These are phyloP conservation scores for Cyanidiococcus yangmingshanensis DNA, from an alignment of 23 red algal genomes.

Conservation along the genomic window DNA sequence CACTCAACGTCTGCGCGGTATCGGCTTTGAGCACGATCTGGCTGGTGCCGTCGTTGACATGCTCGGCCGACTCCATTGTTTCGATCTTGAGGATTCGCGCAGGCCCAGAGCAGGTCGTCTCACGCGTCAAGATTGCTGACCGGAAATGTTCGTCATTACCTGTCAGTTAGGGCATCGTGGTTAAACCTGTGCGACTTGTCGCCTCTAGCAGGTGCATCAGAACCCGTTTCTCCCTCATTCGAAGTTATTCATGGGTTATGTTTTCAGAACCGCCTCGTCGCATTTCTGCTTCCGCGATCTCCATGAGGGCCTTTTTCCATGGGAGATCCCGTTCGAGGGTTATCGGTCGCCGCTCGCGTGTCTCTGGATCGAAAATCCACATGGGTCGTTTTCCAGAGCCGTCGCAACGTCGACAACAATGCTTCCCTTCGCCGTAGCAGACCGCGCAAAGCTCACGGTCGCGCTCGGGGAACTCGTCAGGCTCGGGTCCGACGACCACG, in stretches of 20 bases:
- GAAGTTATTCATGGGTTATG: background rate
- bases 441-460: background rate
- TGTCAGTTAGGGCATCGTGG: too few relatives aligned
- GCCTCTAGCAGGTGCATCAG: too few relatives aligned
- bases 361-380: background rate
- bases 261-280: background rate
- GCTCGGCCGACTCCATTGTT: too few relatives aligned
- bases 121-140: too few relatives aligned
- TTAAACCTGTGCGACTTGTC: too few relatives aligned
- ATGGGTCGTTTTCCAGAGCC: conserved; percentile 6
- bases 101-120: too few relatives aligned
- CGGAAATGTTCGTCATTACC: too few relatives aligned
- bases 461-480: background rate
- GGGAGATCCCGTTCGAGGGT: background rate
- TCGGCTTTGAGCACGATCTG: too few relatives aligned
- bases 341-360: background rate
- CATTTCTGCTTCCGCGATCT: background rate
- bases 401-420: background rate
- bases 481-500: conserved; percentile 18
- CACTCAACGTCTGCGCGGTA: too few relatives aligned
- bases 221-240: too few relatives aligned
- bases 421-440: background rate
- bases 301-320: background rate
- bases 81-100: too few relatives aligned
- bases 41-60: too few relatives aligned